Evolutionary conservation across 106 monocot genomes (phyloP), one percentile per base, ranked within the genome.

Genomic region (Allium fistulosum): DNA sequence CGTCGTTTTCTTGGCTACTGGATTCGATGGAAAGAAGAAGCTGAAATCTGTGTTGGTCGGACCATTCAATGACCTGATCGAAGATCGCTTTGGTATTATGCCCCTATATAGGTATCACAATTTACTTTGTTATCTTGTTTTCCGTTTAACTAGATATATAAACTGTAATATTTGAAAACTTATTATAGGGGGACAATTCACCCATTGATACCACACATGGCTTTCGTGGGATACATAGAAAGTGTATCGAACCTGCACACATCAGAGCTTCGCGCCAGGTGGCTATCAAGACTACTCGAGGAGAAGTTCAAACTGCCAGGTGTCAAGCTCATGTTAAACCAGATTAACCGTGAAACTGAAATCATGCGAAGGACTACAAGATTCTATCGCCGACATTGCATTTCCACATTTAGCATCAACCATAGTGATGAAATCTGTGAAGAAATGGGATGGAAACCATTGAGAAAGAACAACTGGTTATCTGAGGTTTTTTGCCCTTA

Each of bases 211-310:
- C 91, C 94, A 7, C 77, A 83, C 73, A 88, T 91, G 87, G 91
- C 94, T 4, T 88, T 91, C 56, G 80, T 91, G 17, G 90, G 91
- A 15, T 95, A 85, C 81, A 81, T 91, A 8, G 94, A 95, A 80
- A 95, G 94, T 58, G 87, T 91, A 12, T 90, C 94, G 22, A 91
- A 94, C 75, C 85, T 94, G 9, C 94, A 87, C 83, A 85, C 94
- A 28, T 78, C 94, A 46, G 94, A 94, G 70, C 73, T 94, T 45
- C 73, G 85, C 51, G 87, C 81, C 85, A 80, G 67, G 70, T 94
- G 94, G 94, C 77, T 94, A 58, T 78, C 80, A 18, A 63, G 85
- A 26, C 79, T 94, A 45, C 85, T 94, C 3, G 77, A 70, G 4
- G 87, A 72, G 15, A 57, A 51, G 11, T 90, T 94, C 77, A 52